Evolutionary conservation across 495 filamentous ascomycete species (phyloP).

Genomic region (Aspergillus indologenus): DNA sequence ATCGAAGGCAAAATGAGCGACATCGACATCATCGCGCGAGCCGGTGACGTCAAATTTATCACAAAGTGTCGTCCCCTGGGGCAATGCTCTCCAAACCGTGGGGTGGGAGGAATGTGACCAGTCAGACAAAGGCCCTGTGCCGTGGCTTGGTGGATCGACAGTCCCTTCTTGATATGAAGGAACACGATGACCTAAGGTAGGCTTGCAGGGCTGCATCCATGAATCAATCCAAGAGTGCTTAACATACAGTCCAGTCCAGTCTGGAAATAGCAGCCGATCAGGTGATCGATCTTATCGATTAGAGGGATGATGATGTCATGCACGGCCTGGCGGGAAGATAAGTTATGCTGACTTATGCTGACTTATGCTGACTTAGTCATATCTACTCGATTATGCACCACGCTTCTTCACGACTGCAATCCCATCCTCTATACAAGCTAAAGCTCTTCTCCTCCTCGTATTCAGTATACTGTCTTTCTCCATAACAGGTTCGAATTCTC

Average conservation of each 20-base stretch:
- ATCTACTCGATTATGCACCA: background rate
- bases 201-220: background rate
- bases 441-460: background rate
- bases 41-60: constrained; percentile 5
- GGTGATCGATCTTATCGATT: background rate
- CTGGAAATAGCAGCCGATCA: background rate
- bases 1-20: background rate
- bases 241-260: too few species aligned
- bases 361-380: background rate
- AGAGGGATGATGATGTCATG: constrained; percentile 1
- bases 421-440: background rate
- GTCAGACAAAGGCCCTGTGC: background rate
- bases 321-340: too few species aligned
- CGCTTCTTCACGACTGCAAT: background rate
- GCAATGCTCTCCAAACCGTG: background rate
- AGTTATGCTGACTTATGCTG: background rate
- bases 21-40: constrained; percentile 6
- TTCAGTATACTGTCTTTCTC: background rate
- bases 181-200: background rate
- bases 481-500: too few species aligned
- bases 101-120: background rate
- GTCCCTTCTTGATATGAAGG: background rate
- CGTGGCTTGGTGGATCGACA: background rate
- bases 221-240: background rate
- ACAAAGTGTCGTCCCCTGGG: background rate